Conservation (phyloP, 2,329 filamentous ascomycete genomes). For the Colletotrichum euphorbiae region DNA sequence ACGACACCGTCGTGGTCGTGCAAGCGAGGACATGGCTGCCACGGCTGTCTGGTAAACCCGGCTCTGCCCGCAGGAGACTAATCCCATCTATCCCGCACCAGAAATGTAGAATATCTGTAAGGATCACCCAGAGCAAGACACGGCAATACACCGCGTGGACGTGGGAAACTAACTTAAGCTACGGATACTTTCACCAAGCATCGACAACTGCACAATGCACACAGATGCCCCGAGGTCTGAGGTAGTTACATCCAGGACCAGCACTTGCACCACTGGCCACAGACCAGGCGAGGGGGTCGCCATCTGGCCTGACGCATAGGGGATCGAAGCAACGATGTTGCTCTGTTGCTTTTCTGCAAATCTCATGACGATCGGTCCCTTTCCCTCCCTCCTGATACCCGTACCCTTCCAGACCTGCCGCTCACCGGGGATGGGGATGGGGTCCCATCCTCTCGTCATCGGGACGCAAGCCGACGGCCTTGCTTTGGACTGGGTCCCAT, state of each 20-base stretch:
- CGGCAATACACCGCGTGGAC: slow-evolving; percentile 19
- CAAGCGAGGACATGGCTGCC: slow-evolving; percentile 17
- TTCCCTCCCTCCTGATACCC: slow-evolving; percentile 18
- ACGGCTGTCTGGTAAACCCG: neutral
- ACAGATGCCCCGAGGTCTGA: neutral
- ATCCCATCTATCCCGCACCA: slow-evolving; percentile 10
- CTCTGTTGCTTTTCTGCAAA: slow-evolving; percentile 26
- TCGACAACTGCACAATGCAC: neutral
- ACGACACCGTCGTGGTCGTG: neutral
- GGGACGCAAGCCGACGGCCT: slow-evolving; percentile 28
- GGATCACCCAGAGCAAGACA: slow-evolving; percentile 19
- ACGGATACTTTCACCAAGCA: neutral
- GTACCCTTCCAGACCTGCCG: neutral
- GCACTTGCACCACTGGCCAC: neutral
- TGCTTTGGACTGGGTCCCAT: neutral
- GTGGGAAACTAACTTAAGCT: neutral
- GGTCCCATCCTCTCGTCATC: slow-evolving; percentile 26
- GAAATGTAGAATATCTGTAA: slow-evolving; percentile 30
- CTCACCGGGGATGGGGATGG: slow-evolving; percentile 4
- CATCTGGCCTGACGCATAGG: slow-evolving; percentile 10
- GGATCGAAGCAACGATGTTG: slow-evolving; percentile 14
- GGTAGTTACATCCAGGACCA: slow-evolving; percentile 23
- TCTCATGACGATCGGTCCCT: slow-evolving; percentile 28
- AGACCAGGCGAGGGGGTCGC: neutral
- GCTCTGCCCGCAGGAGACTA: neutral